A percentile compares a stretch with the other conserved stretches of the same genome.
phyloP scores from a whole-genome alignment of 805 yeast genomes.

The Teunomyces lycoperdinae region DNA sequence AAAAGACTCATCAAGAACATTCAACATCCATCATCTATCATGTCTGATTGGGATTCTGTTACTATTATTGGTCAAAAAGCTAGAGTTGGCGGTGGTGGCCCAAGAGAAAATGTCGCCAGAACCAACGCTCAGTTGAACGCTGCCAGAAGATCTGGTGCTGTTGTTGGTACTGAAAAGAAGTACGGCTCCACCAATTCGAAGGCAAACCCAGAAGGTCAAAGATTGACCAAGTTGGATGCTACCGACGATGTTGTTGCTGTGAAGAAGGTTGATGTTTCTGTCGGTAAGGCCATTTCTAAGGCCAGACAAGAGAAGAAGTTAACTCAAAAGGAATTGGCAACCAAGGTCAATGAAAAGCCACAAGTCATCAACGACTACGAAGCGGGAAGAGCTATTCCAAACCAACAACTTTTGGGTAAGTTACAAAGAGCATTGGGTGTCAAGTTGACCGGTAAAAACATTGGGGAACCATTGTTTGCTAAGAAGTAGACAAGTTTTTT shows the following conservation, averaged over 20 bases:
- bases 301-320: conserved; percentile 85
- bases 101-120: conserved; percentile 80
- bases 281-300: conserved; percentile 82
- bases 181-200: conserved; percentile 61
- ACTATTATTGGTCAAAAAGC: conserved; percentile 89
- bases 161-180: conserved; percentile 90
- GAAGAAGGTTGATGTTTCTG: conserved; percentile 77
- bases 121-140: conserved; percentile 78
- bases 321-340: conserved; percentile 96
- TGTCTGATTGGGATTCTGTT: conserved; percentile 87
- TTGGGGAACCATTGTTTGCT: conserved; percentile 80
- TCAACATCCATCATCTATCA: conserved; percentile 10
- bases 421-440: conserved; percentile 92
- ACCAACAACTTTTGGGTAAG: conserved; percentile 90
- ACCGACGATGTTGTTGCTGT: conserved; percentile 92
- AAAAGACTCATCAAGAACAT: background rate
- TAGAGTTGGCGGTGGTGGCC: conserved; percentile 84
- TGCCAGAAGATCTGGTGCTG: conserved; percentile 89
- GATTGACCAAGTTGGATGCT: conserved; percentile 89
- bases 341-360: conserved; percentile 93
- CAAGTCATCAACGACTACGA: conserved; percentile 94
- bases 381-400: conserved; percentile 94
- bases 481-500: conserved; percentile 42
- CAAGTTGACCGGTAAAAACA: conserved; percentile 92
- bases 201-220: conserved; percentile 87